Base-by-base conservation (phyloP, 108 stramenopile genomes). In the Cyclotella baltica region DNA sequence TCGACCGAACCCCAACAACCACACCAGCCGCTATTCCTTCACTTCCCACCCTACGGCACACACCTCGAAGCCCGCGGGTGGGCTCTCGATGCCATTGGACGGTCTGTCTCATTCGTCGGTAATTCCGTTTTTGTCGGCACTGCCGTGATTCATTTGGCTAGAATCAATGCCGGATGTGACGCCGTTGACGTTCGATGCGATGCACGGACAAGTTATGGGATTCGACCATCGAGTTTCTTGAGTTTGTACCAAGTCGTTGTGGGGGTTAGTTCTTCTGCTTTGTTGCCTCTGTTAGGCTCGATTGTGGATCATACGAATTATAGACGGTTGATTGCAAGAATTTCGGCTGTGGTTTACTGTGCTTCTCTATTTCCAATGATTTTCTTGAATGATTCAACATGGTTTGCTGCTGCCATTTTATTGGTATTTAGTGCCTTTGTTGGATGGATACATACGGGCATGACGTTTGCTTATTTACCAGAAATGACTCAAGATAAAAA, bases 191-290 rank as follows among this genome's bases (percentile, higher is more conserved):
- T 86, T 23, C 81, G 85, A 64, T 94, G 93, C 73, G 57, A 80
- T 33, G 82, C 73, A 55, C 52, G 68, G 34, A 82, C 90, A 13
- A 43, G 46, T 2, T 88, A 87, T 52, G 88, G 87, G 3, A 87
- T 94, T 48, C 83, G 87, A 28, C 90, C 93, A n/a, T 87, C 88
- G 0, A 91, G 90, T 19, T 65, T 94, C n/a, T 75, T 94, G 67
- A 84, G 90, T 31, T 69, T 78, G 5, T 88, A 89, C 71, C 76
- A 85, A n/a, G 77, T 84, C 46, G 72, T 94, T 48, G 78, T 89
- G n/a, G 90, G 91, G 2, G 59, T 92, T 0, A 52, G 77, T 18
- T 78, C 85, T 2, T 79, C 90, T 3, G 52, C 70, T 3, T 48
- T 80, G 23, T 77, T 92, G 75, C 93, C 93, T 0, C 56, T 91